Conservation (phyloP, 441 rosid genomes). For the Dalechampia spathulata region DNA sequence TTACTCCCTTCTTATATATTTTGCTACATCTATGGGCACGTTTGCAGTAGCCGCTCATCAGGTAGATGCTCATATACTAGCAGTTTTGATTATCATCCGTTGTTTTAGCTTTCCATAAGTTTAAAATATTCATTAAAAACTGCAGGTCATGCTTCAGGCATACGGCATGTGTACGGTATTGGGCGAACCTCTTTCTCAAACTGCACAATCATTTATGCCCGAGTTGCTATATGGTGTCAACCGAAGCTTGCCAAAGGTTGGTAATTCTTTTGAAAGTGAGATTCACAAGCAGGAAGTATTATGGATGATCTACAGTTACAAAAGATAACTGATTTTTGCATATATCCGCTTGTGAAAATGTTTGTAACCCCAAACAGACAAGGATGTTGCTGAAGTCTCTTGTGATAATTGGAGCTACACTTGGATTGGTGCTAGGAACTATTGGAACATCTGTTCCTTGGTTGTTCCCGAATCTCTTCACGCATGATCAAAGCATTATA, state of each 20-base stretch:
- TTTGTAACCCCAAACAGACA: slow-evolving; percentile 42
- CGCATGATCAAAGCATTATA: slow-evolving; percentile 55
- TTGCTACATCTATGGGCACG: slow-evolving; percentile 89
- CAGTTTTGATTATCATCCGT: slow-evolving; percentile 2
- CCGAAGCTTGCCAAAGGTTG: slow-evolving; percentile 59
- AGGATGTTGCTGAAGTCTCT: slow-evolving; percentile 79
- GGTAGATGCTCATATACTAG: slow-evolving; percentile 32
- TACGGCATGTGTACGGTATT: slow-evolving; percentile 63
- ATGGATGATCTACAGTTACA: slow-evolving; percentile 5
- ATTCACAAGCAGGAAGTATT: background rate
- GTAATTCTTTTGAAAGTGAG: background rate
- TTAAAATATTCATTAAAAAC: slow-evolving; percentile 2
- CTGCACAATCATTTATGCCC: slow-evolving; percentile 95
- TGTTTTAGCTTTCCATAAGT: slow-evolving; percentile 4
- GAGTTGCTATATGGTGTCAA: slow-evolving; percentile 67
- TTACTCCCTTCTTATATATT: slow-evolving; percentile 71
- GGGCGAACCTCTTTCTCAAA: slow-evolving; percentile 90
- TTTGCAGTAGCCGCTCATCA: slow-evolving; percentile 79
- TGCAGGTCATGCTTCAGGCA: slow-evolving; percentile 80
- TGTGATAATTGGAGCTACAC: slow-evolving; percentile 59
- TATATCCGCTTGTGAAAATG: slow-evolving; percentile 7
- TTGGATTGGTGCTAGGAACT: slow-evolving; percentile 55
- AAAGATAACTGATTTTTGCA: background rate
- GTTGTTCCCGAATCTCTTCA: slow-evolving; percentile 67
- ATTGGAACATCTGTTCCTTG: slow-evolving; percentile 67